Conservation (phyloP, 345 rosid species). For the Mallotus nudiflorus region DNA sequence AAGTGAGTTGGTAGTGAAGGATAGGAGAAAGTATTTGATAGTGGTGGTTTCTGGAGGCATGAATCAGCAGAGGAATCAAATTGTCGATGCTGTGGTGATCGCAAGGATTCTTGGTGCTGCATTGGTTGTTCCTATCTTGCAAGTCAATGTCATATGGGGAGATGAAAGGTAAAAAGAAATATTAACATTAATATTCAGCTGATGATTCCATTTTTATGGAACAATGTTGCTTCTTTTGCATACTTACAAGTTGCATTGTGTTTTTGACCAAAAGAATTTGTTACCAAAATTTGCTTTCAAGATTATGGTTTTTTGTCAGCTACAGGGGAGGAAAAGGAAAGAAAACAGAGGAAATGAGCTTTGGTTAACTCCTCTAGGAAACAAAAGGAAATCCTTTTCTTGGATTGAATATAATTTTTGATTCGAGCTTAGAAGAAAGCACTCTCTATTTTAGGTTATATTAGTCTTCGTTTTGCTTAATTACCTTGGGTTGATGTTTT, state of each 20-base stretch:
- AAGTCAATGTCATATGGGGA: conserved; percentile 98
- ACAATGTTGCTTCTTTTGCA: neutral
- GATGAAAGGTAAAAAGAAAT: conserved; percentile 74
- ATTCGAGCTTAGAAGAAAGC: neutral
- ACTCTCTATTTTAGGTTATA: no score
- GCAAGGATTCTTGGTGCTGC: conserved; percentile 95
- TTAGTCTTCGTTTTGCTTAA: no score
- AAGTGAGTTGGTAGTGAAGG: conserved; percentile 39
- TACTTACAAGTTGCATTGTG: conserved; percentile 9
- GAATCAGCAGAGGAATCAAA: conserved; percentile 99
- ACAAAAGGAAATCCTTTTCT: neutral
- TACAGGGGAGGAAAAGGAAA: neutral
- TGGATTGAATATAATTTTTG: neutral
- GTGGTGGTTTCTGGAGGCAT: conserved; percentile 95
- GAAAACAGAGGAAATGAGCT: neutral
- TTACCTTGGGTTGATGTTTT: neutral
- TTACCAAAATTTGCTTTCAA: neutral
- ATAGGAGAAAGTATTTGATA: conserved; percentile 64
- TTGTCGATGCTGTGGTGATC: conserved; percentile 96
- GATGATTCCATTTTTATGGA: neutral
- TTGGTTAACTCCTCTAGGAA: no score
- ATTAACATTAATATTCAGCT: neutral
- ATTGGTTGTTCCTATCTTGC: conserved; percentile 90
- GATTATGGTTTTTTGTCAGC: neutral
- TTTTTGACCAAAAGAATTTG: neutral